Evolutionary conservation across 371 early-diverging fungal species (phyloP), one percentile per base, ranked within the genome.

Genomic region (Saksenaea vasiformis): DNA sequence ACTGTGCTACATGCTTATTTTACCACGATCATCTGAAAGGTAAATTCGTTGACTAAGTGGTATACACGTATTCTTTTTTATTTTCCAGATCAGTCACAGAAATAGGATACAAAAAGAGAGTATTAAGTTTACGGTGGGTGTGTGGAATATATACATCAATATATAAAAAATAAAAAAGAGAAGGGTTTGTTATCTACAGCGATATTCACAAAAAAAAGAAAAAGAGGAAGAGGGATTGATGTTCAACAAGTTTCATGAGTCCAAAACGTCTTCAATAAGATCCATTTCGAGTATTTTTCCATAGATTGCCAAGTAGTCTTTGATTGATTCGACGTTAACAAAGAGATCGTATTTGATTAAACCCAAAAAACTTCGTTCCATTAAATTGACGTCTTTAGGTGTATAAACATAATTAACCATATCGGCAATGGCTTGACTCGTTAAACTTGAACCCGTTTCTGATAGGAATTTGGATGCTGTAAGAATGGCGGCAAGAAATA

Each of bases 401-500:
- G 85, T 75, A 59, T 88, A 91, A 22, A 87, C 77, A 61, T 86
- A 80, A 56, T 84, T 79, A 0, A 88, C 84, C 67, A 89, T 87
- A 14, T 71, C 79, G 9, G 86, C 85, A 24, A 91, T 80, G 51
- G 77, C 73, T 54, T 82, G 85, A 55, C 87, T 87, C 5, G 77
- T 75, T 41, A 90, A 77, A 14, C 84, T 73, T 4, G 81, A 75
- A 53, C 83, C 82, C 24, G 89, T 86, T 58, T 90, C 87, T 35
- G 81, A 79, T 44, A 86, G 61, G 63, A 84, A 88, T 73, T 86
- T 92, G 47, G 86, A 86, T 3, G 90, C 90, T 1, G 87, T 83
- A 36, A 92, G 69, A 51, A 90, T 74, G 5, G 92, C 87, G 0
- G 90, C 90, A 37, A 92, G 62, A 61, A 92, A 90, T 36, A 92